Conservation (phyloP, 257 asterid species). For the Scutellaria minor region DNA sequence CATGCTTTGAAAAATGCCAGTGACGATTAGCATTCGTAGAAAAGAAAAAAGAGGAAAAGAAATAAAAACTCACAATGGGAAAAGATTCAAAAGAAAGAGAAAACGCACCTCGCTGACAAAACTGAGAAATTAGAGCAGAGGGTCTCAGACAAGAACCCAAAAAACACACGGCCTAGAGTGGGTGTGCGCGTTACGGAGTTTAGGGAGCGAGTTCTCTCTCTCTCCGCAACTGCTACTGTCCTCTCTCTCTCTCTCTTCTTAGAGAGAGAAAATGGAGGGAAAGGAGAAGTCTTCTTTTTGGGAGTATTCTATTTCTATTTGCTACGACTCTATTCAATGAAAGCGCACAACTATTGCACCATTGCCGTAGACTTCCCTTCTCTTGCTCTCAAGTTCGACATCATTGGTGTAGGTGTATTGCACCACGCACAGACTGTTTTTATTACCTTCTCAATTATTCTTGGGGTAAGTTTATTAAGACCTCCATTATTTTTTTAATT, state of each 20-base stretch:
- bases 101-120: conserved; percentile 28
- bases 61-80: neutral
- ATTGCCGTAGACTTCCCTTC: conserved; percentile 15
- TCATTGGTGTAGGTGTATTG: conserved; percentile 8
- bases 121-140: conserved; percentile 2
- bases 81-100: conserved; percentile 14
- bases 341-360: neutral
- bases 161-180: neutral
- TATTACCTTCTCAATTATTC: too few relatives aligned
- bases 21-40: neutral
- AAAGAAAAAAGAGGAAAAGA: neutral
- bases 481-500: too few relatives aligned
- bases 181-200: neutral
- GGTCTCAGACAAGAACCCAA: neutral
- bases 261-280: conserved; percentile 48
- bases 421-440: neutral
- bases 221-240: neutral
- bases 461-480: too few relatives aligned
- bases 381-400: neutral
- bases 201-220: neutral
- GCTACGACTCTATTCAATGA: conserved; percentile 17
- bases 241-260: conserved; percentile 6
- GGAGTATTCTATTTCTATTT: conserved; percentile 24
- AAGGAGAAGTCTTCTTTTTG: conserved; percentile 36
- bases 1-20: neutral